phyloP scores from a whole-genome alignment of 306 rosid genomes.

The Pueraria montana region DNA sequence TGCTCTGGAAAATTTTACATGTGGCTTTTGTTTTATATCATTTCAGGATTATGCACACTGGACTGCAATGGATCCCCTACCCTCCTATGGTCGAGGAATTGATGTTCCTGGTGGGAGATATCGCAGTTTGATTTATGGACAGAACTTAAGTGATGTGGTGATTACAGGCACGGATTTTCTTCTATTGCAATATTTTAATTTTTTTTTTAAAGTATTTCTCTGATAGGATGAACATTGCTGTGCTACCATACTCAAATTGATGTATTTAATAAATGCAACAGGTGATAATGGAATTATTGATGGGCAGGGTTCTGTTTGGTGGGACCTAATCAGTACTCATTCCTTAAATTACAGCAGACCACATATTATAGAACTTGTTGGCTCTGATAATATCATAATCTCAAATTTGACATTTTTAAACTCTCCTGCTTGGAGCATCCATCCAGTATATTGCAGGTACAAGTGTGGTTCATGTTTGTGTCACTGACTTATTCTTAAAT shows the following conservation, averaged over 20 bases:
- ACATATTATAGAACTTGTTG: constrained; percentile 66
- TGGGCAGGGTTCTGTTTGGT: constrained; percentile 81
- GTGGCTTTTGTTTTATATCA: not conserved
- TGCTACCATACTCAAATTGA: constrained; percentile 25
- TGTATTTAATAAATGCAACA: constrained; percentile 40
- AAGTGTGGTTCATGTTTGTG: constrained; percentile 21
- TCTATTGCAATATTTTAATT: not conserved
- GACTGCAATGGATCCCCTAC: constrained; percentile 58
- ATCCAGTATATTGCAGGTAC: constrained; percentile 84
- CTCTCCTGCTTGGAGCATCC: constrained; percentile 77
- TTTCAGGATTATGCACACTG: constrained; percentile 64
- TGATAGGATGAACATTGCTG: constrained; percentile 23
- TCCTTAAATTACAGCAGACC: constrained; percentile 72
- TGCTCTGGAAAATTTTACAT: not conserved
- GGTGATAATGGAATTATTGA: constrained; percentile 82
- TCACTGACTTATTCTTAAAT: not conserved
- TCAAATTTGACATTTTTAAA: constrained; percentile 74
- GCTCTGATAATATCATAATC: constrained; percentile 58
- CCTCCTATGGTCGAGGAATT: constrained; percentile 68
- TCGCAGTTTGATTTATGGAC: constrained; percentile 65
- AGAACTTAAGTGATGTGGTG: constrained; percentile 65
- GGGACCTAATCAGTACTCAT: constrained; percentile 60
- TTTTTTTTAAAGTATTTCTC: constrained; percentile 27
- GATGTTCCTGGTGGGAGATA: constrained; percentile 64
- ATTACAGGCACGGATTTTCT: constrained; percentile 61